phyloP scores from a whole-genome alignment of 2,329 filamentous ascomycete species.

The Drechslera avenae region DNA sequence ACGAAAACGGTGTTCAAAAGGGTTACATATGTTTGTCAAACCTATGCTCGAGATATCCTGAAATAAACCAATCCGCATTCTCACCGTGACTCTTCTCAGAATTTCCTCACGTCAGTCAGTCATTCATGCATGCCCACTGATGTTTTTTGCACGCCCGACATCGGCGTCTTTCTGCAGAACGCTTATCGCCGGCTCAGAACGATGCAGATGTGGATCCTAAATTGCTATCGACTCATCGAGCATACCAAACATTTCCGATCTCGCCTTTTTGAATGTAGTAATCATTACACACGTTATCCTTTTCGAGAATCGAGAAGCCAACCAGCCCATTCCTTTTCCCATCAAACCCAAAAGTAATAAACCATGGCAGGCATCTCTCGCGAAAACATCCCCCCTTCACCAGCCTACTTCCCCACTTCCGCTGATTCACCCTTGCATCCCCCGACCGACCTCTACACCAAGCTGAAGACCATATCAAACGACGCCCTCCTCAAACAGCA shows the following conservation, averaged over 20 bases:
- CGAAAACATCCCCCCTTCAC: conserved; percentile 28
- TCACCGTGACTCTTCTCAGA: too few species aligned
- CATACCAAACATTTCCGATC: not conserved
- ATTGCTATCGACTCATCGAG: not conserved
- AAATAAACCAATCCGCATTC: too few species aligned
- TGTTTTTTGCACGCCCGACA: not conserved
- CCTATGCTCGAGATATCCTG: not conserved
- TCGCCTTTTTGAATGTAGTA: too few species aligned
- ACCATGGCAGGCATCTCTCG: conserved; percentile 9
- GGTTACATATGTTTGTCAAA: not conserved
- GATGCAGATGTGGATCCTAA: not conserved
- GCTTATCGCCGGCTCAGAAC: conserved; percentile 13
- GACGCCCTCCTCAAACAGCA: conserved; percentile 16
- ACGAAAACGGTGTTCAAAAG: not conserved
- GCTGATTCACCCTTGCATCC: conserved; percentile 39
- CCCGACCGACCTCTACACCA: conserved; percentile 36
- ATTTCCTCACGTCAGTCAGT: not conserved
- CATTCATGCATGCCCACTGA: not conserved
- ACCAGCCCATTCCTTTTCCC: not conserved
- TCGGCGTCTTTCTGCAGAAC: conserved; percentile 1
- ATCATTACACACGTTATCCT: not conserved
- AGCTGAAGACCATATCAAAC: conserved; percentile 22
- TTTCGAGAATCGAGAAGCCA: not conserved
- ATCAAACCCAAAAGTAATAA: not conserved
- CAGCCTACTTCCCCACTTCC: conserved; percentile 47